Conservation (phyloP, 2,329 filamentous ascomycete species). For the Aspergillus hortae region DNA sequence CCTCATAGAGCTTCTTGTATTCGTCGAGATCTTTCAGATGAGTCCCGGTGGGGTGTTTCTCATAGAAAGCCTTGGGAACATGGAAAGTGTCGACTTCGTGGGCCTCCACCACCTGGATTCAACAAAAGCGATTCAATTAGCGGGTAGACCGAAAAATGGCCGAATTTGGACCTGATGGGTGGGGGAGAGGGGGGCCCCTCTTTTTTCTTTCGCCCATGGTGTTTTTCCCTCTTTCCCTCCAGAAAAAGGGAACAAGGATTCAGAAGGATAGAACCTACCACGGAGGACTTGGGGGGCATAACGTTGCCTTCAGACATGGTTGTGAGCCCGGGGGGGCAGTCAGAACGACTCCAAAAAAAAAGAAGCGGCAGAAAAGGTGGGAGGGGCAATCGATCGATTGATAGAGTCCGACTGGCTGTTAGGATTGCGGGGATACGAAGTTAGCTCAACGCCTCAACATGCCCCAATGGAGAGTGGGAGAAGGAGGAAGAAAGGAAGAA, state of each 20-base stretch:
- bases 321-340: slow-evolving; percentile 4
- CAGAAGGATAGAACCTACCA: slow-evolving; percentile 32
- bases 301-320: slow-evolving; percentile 38
- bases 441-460: background rate
- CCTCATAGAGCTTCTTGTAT: slow-evolving; percentile 63
- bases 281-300: slow-evolving; percentile 33
- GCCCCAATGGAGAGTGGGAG: background rate
- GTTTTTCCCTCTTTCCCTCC: background rate
- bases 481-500: background rate
- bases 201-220: background rate
- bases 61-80: slow-evolving; percentile 55
- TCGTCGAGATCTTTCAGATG: slow-evolving; percentile 59
- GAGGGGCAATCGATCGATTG: background rate
- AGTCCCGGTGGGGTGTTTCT: slow-evolving; percentile 59
- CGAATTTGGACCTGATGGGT: background rate
- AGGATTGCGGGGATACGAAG: background rate
- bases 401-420: background rate
- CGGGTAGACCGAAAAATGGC: background rate
- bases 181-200: background rate
- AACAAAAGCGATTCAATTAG: slow-evolving; percentile 13
- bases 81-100: slow-evolving; percentile 51
- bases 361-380: background rate
- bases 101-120: slow-evolving; percentile 41
- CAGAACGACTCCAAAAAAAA: background rate
- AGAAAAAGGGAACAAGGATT: background rate